Conservation (phyloP, 305 asterid species). For the Nicotiana rustica region DNA sequence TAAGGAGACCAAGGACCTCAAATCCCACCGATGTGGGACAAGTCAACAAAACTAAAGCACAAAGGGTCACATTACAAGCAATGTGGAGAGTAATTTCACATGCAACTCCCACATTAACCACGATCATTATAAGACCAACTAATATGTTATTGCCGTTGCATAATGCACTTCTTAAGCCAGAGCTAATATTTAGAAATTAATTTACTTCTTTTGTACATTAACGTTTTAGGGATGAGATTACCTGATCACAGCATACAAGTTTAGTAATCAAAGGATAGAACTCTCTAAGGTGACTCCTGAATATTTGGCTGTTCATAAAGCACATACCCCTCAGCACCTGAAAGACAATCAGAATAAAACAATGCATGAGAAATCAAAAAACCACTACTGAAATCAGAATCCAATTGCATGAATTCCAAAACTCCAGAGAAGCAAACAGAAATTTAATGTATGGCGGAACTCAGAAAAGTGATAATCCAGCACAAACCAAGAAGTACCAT, state of each 20-base stretch:
- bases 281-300: constrained; percentile 81
- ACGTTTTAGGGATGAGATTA: constrained; percentile 44
- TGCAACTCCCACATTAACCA: not conserved
- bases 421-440: not conserved
- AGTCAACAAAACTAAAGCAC: not conserved
- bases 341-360: constrained; percentile 38
- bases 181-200: not conserved
- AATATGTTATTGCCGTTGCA: constrained; percentile 25
- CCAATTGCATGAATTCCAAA: not conserved
- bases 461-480: constrained; percentile 15
- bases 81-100: constrained; percentile 16
- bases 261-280: constrained; percentile 92
- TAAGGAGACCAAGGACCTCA: too few relatives aligned
- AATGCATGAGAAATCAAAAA: constrained; percentile 11
- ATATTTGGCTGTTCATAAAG: constrained; percentile 74
- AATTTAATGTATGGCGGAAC: constrained; percentile 20
- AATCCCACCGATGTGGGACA: too few relatives aligned
- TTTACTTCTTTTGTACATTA: not conserved
- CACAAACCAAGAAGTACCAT: not conserved
- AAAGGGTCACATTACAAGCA: not conserved
- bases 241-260: constrained; percentile 98
- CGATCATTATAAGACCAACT: not conserved
- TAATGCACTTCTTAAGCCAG: not conserved
- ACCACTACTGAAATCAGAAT: not conserved
- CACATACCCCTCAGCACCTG: constrained; percentile 96